Evolutionary conservation across 805 yeast species (phyloP).

Genomic region (Pichia heedii): DNA sequence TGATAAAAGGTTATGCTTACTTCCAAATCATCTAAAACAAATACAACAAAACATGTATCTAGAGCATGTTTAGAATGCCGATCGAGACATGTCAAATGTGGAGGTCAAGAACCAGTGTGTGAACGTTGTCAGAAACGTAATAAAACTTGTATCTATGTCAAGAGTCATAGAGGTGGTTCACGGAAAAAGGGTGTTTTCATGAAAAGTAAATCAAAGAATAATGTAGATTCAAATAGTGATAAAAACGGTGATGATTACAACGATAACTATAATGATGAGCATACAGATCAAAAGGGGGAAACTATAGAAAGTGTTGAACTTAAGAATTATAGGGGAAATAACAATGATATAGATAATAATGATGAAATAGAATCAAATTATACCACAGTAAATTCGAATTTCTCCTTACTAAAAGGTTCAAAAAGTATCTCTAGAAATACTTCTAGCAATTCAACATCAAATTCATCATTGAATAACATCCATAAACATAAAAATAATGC

Average conservation of each 20-base stretch:
- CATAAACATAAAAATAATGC: background rate
- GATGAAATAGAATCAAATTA: background rate
- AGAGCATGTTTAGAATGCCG: constrained; percentile 46
- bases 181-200: constrained; percentile 37
- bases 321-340: too few relatives aligned
- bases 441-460: background rate
- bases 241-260: background rate
- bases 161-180: constrained; percentile 46
- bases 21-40: background rate
- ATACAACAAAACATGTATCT: constrained; percentile 29
- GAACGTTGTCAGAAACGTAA: constrained; percentile 30
- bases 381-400: background rate
- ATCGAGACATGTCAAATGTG: constrained; percentile 42
- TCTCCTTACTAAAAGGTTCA: background rate
- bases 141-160: constrained; percentile 38
- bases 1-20: background rate
- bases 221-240: background rate
- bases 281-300: background rate
- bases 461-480: background rate
- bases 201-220: constrained; percentile 17
- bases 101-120: constrained; percentile 39
- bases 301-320: background rate
- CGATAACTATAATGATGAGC: background rate
- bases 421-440: background rate
- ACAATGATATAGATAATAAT: background rate